Conservation (phyloP, 495 filamentous ascomycete genomes). For the Aspergillus cavernicola region DNA sequence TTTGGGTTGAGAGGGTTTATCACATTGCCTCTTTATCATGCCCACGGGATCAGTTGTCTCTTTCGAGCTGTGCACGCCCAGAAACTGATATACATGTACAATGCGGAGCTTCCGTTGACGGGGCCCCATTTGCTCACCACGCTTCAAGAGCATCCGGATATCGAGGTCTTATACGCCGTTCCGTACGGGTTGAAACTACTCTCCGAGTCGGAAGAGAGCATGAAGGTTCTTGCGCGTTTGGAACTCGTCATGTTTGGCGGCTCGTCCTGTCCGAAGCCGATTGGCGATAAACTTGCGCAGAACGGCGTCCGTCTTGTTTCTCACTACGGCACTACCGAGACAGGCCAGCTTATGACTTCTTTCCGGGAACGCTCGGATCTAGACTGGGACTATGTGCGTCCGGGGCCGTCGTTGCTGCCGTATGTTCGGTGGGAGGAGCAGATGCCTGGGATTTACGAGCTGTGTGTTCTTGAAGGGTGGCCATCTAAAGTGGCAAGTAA, state of each 20-base stretch:
- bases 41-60: conserved; percentile 46
- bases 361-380: conserved; percentile 42
- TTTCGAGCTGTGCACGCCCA: conserved; percentile 42
- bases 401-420: conserved; percentile 20
- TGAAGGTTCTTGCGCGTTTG: conserved; percentile 30
- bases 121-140: conserved; percentile 33
- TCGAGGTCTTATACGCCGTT: conserved; percentile 42
- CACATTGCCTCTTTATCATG: conserved; percentile 52
- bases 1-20: conserved; percentile 42
- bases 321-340: conserved; percentile 49
- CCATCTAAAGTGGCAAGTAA: conserved; percentile 58
- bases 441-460: conserved; percentile 47
- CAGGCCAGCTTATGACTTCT: conserved; percentile 51
- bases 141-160: conserved; percentile 32
- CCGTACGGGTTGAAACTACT: conserved; percentile 49
- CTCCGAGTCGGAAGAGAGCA: conserved; percentile 38
- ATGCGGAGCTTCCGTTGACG: conserved; percentile 41
- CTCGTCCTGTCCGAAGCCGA: conserved; percentile 43
- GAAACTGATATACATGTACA: conserved; percentile 43
- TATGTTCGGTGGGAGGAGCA: conserved; percentile 49
- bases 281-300: conserved; percentile 48
- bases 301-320: conserved; percentile 49
- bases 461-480: conserved; percentile 55
- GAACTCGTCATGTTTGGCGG: conserved; percentile 49
- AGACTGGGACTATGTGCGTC: conserved; percentile 60